phyloP scores from a whole-genome alignment of 345 rosid genomes.

The Aegle marmelos region DNA sequence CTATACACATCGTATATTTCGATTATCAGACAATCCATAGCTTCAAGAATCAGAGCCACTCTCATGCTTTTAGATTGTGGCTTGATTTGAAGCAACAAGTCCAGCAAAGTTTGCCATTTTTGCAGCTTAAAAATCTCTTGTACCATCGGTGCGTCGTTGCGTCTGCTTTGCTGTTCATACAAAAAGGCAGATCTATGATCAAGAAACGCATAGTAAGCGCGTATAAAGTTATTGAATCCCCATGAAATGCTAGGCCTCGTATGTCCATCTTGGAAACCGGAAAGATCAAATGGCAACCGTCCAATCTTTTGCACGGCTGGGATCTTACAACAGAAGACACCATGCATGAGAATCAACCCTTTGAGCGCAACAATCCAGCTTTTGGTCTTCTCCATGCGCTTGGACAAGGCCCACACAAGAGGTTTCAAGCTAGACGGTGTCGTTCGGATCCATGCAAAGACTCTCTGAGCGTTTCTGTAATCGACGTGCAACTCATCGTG shows the following conservation, averaged over 20 bases:
- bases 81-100: constrained; percentile 55
- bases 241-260: constrained; percentile 28
- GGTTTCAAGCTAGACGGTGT: constrained; percentile 62
- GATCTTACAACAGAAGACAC: constrained; percentile 63
- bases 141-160: constrained; percentile 25
- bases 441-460: constrained; percentile 61
- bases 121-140: constrained; percentile 45
- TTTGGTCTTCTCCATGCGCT: constrained; percentile 53
- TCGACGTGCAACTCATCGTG: constrained; percentile 60
- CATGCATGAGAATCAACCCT: constrained; percentile 74
- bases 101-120: constrained; percentile 53
- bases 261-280: constrained; percentile 47
- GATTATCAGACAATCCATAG: constrained; percentile 64
- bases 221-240: constrained; percentile 54
- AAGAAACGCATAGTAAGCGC: constrained; percentile 63
- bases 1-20: constrained; percentile 62
- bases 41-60: constrained; percentile 49
- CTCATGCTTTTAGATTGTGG: constrained; percentile 49
- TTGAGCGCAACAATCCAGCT: constrained; percentile 83
- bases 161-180: constrained; percentile 24
- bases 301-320: constrained; percentile 43
- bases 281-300: constrained; percentile 69
- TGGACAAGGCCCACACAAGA: constrained; percentile 41
- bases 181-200: constrained; percentile 50
- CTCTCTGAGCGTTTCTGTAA: constrained; percentile 58